Evolutionary conservation across 2,329 filamentous ascomycete genomes (phyloP), one percentile per base, ranked within the genome.

Genomic region (Colletotrichum eremochloae): DNA sequence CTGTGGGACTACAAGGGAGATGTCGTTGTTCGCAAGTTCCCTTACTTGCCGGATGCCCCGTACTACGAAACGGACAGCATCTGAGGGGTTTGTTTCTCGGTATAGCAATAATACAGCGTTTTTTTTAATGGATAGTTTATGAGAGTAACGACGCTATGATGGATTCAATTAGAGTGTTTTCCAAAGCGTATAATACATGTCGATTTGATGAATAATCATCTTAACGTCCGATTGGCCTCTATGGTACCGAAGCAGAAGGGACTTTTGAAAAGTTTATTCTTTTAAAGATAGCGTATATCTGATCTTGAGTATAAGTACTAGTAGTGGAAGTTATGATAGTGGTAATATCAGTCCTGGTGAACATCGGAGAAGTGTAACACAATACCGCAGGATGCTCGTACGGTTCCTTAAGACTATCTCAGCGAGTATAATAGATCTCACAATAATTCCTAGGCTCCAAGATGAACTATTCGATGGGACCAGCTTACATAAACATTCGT

Each of bases 1-100:
- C 71, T 81, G 63, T 78, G 75, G 73, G 58, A 70, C 9, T 82
- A 82, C 50, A 72, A 69, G 55, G 70, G 70, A 2, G 67, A 72
- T 29, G 67, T 72, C 1, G 70, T 72, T 15, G 61, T 72, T 14
- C 60, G 70, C 24, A 72, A 72, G 46, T 72, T 72, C 48, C 70
- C 70, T 20, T 72, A 64, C 62, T 31, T 48, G 57, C 65, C 56
- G 29, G 52, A 57, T 20, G 63, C 68, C 15, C 73, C 61, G 11
- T 72, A 63, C 38, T 67, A 65, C 20, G 29, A 72, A 20, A 72
- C 67, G 29, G 53, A 73, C 36, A 42, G 65, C n/a, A 71, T 71
- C 44, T 68, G 3, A 74, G 20, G 2, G 5, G 33, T 56, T 5
- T 12, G 11, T 7, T 7, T 40, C 18, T 3, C 2, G 7, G 8